These are phyloP conservation scores for Phylloporus sp. DNA, from an alignment of 768 basidiomycete genomes.

Conservation along the genomic window DNA sequence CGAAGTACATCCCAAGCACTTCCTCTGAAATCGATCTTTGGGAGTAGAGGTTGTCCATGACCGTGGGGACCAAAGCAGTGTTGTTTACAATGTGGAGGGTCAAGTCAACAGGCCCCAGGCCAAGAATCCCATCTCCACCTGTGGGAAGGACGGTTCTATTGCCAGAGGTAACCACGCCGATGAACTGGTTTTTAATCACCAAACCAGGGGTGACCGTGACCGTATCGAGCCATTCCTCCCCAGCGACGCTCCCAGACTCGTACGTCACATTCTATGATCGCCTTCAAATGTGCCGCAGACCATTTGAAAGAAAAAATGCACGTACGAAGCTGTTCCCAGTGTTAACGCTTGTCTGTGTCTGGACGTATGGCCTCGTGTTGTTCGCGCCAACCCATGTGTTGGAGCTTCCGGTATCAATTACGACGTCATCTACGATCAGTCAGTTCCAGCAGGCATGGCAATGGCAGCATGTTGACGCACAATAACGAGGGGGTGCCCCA, in stretches of 20 bases:
- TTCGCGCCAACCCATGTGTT: conserved; percentile 28
- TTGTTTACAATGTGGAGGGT: conserved; percentile 23
- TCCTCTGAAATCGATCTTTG: conserved; percentile 24
- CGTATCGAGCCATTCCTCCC: neutral
- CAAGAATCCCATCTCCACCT: neutral
- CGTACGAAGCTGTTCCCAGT: conserved; percentile 10
- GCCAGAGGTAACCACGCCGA: conserved; percentile 23
- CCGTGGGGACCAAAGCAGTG: conserved; percentile 26
- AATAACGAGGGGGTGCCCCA: conserved; percentile 22
- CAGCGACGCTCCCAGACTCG: neutral
- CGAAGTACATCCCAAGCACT: conserved; percentile 31
- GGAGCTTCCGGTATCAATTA: conserved; percentile 30
- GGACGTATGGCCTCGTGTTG: conserved; percentile 3
- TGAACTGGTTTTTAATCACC: neutral
- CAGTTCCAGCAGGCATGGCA: neutral
- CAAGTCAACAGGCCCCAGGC: conserved; percentile 32
- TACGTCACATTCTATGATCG: neutral
- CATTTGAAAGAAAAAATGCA: neutral
- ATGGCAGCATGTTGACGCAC: conserved; percentile 11
- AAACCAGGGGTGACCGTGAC: neutral
- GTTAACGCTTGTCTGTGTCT: conserved; percentile 7
- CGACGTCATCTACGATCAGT: conserved; percentile 16
- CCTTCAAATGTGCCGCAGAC: neutral
- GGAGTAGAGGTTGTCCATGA: conserved; percentile 32
- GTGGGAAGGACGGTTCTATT: neutral